phyloP scores from a whole-genome alignment of 192 early-diverging fungal species.

The Linnemannia hyalina region DNA sequence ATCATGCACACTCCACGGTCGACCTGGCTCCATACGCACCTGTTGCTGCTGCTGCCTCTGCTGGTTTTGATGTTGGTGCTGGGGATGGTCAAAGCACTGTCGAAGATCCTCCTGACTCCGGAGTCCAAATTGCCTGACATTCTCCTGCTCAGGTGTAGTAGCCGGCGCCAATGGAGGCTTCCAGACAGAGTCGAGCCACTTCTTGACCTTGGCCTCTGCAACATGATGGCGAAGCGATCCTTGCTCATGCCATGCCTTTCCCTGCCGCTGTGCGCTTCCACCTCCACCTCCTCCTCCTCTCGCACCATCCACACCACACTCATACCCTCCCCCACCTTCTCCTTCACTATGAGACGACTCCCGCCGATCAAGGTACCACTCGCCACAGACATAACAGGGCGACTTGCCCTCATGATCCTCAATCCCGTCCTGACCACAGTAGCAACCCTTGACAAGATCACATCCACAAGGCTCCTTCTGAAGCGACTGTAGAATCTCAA shows the following conservation, averaged over 20 bases:
- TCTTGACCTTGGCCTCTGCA: conserved; percentile 50
- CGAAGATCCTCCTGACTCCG: conserved; percentile 8
- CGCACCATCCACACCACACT: background rate
- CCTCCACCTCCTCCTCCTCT: conserved; percentile 1
- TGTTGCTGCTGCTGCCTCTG: conserved; percentile 8
- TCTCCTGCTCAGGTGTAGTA: conserved; percentile 44
- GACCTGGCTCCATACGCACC: conserved; percentile 16
- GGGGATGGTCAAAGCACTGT: background rate
- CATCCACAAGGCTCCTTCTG: conserved; percentile 55
- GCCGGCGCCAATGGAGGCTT: conserved; percentile 44
- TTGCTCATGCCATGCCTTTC: conserved; percentile 51
- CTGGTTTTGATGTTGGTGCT: background rate
- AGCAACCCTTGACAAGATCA: conserved; percentile 38
- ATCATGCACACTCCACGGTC: conserved; percentile 46
- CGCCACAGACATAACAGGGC: conserved; percentile 53
- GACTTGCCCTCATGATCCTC: conserved; percentile 52
- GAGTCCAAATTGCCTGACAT: conserved; percentile 31
- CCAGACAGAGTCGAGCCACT: conserved; percentile 46
- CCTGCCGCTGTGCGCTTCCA: conserved; percentile 9
- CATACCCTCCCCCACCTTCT: background rate
- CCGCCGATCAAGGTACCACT: conserved; percentile 43
- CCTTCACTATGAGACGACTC: background rate
- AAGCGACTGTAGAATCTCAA: conserved; percentile 47
- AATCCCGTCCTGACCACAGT: conserved; percentile 41
- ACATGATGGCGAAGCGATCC: conserved; percentile 51